Percentiles rank a stretch among this genome's conserved stretches.
Conservation (phyloP, 192 early-diverging fungal species). For the Coemansia javaensis region DNA sequence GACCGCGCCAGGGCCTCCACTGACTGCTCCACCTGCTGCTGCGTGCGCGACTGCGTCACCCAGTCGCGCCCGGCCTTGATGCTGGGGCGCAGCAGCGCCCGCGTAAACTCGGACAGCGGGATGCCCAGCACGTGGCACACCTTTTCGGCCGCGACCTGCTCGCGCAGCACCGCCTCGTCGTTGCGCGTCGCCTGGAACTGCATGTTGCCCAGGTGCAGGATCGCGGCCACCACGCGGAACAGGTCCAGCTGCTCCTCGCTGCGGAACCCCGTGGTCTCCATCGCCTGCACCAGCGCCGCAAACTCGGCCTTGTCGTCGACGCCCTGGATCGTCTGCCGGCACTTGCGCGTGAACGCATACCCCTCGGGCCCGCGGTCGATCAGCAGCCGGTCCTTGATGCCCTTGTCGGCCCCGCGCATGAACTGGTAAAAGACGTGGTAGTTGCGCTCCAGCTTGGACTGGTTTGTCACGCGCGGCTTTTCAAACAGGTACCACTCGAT, state of each 20-base stretch:
- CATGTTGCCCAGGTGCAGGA: slow-evolving; percentile 95
- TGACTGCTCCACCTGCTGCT: slow-evolving; percentile 79
- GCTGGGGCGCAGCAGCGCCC: slow-evolving; percentile 78
- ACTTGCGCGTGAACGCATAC: slow-evolving; percentile 79
- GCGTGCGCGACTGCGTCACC: slow-evolving; percentile 87
- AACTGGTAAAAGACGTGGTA: slow-evolving; percentile 99
- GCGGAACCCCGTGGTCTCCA: slow-evolving; percentile 78
- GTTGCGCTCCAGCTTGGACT: slow-evolving; percentile 86
- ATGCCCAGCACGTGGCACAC: slow-evolving; percentile 95
- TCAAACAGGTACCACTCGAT: slow-evolving; percentile 97
- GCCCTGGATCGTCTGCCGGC: slow-evolving; percentile 84
- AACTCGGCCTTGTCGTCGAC: slow-evolving; percentile 89
- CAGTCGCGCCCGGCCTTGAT: slow-evolving; percentile 95
- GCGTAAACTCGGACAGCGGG: slow-evolving; percentile 79
- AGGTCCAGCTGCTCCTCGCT: slow-evolving; percentile 73
- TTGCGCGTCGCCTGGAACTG: slow-evolving; percentile 68
- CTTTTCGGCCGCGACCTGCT: slow-evolving; percentile 71
- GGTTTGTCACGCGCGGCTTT: slow-evolving; percentile 93
- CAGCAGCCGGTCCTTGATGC: slow-evolving; percentile 70
- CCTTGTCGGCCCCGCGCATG: slow-evolving; percentile 74
- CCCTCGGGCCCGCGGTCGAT: slow-evolving; percentile 71
- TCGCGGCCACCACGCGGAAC: slow-evolving; percentile 77
- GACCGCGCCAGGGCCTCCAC: slow-evolving; percentile 88
- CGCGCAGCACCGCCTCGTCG: slow-evolving; percentile 81
- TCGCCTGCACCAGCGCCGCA: slow-evolving; percentile 63